Conservation (phyloP, 345 rosid genomes). For the Mallotus nudiflorus region DNA sequence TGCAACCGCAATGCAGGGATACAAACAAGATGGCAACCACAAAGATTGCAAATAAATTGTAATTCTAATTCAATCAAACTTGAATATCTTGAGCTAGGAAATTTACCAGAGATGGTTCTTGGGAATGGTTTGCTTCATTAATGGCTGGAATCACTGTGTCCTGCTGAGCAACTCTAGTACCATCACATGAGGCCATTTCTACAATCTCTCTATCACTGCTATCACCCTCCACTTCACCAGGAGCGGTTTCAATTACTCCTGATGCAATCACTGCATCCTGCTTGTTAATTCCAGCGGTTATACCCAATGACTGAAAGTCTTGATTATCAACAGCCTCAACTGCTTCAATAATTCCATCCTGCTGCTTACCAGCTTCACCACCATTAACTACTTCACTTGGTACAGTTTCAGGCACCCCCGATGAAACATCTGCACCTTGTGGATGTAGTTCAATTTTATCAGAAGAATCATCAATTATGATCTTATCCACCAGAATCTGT, state of each 20-base stretch:
- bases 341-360: not conserved
- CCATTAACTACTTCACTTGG: constrained; percentile 15
- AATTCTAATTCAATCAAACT: constrained; percentile 23
- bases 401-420: constrained; percentile 23
- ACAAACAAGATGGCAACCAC: constrained; percentile 1
- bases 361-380: constrained; percentile 15
- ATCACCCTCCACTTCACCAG: not conserved
- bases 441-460: not conserved
- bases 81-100: constrained; percentile 6
- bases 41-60: not conserved
- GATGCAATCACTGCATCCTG: not conserved
- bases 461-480: not conserved
- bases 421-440: constrained; percentile 30
- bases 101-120: constrained; percentile 14
- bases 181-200: not conserved
- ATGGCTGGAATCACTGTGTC: not conserved
- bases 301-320: not conserved
- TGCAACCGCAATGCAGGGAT: not conserved
- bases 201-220: not conserved
- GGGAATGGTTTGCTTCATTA: constrained; percentile 12
- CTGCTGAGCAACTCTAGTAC: not conserved
- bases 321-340: not conserved
- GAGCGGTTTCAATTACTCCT: constrained; percentile 8
- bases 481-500: not conserved
- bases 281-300: not conserved